Base-by-base conservation (phyloP, 2,329 filamentous ascomycete genomes). In the Aureobasidium musti region DNA sequence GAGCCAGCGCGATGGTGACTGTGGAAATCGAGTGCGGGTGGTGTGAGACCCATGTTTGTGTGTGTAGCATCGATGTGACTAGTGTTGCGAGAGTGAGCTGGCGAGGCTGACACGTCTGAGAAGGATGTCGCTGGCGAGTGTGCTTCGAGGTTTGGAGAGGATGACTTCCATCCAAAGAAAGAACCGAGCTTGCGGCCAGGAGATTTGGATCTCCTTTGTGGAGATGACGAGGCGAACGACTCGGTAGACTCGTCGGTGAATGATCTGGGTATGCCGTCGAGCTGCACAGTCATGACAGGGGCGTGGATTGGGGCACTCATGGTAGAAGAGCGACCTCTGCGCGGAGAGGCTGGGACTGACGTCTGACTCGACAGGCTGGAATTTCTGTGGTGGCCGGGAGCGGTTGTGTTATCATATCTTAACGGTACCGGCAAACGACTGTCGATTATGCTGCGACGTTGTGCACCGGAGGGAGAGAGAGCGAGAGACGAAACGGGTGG, bases 141-240 rank as follows among this genome's bases (percentile, higher is more conserved):
- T 19, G 70, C 70, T 19, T 82, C 82, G 66, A 84, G 83, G 3
- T 83, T 82, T 54, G 82, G 79, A 33, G 80, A 77, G 26, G 81
- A 82, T 33, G 61, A 64, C 69, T 86, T 88, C 85, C 87, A 89
- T 68, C 86, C 85, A 72, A 90, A 90, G 76, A 90, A 88, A 17
- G 85, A 87, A 52, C 84, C 85, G 72, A 90, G 83, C 66, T 80
- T 82, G 53, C 81, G 81, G 21, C 72, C 77, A 6, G 80, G 80
- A 23, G 80, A 81, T 68, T 79, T 81, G 19, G 79, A 77, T 68
- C 78, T 77, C 60, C 73, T 75, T 17, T 66, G 45, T 57, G 65
- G 60, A 45, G 65, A 68, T 30, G 47, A 67, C 67, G 65, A 66
- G 23, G 69, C 67, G 39, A 71, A 66, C 1, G 63, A 66, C 19